Evolutionary conservation across 164 flowering plant species (phyloP), one percentile per base, ranked within the genome.

Genomic region (Santalum album): DNA sequence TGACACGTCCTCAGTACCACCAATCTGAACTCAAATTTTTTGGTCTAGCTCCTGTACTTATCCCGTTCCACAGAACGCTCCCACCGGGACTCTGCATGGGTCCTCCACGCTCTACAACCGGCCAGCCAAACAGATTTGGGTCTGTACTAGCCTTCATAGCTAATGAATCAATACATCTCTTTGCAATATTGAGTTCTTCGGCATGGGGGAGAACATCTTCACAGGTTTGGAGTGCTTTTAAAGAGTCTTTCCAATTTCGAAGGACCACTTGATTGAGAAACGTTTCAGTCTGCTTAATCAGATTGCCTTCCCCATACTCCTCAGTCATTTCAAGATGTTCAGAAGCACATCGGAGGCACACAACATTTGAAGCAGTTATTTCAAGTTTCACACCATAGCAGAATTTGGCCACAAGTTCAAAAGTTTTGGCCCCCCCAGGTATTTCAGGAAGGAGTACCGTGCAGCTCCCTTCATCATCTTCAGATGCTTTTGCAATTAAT

Each of bases 61-160:
- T 88, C 34, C 98, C 98, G 64, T 91, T 91, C 98, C 98, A 86
- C 57, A 91, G 53, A 17, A 88, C 79, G 64, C 87, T 88, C 21
- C 92, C 98, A 43, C 96, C 95, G 2, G 95, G 95, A 59, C 95
- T 91, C 69, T 87, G 97, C 89, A 86, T 77, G 18, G 89, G 85
- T 22, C 94, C 84, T 51, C 81, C 81, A 29, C 71, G 84, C 59
- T 86, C 98, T 75, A 69, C 55, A 29, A 84, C 62, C 7, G 96
- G 98, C 96, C 96, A 86, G 0, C 95, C 90, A 70, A 86, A 84
- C 25, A 91, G 65, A 65, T 77, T 84, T 12, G 96, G 96, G 59
- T 88, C 96, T 5, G 90, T 79, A 16, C 77, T 80, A 7, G 92
- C 96, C 64, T 76, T 86, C 58, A 61, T 63, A 21, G 92, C 86